Base-by-base conservation (phyloP, 2,329 filamentous ascomycete genomes). In the Epichloe glyceriae region DNA sequence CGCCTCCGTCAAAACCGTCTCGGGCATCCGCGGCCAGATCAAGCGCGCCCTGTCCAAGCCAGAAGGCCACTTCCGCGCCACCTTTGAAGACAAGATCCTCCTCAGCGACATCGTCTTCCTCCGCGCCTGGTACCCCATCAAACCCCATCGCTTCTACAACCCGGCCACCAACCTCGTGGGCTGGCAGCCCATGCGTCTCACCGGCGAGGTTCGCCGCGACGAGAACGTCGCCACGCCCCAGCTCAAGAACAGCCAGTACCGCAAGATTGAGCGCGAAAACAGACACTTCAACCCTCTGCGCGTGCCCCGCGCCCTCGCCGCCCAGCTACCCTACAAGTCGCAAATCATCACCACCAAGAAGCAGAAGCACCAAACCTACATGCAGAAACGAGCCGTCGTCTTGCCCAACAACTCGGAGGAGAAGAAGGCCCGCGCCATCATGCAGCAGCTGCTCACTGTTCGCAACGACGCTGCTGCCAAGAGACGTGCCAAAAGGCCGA, bases 51-150 rank as follows among this genome's bases (percentile, higher is more conserved):
- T 98, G 1, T 84, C 82, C 65, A 95, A 95, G 61, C 91, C 93
- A 1, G 93, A 98, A 57, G 93, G 93, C 46, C 85, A 91, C 69
- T 97, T 94, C 80, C 83, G 94, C 61, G 93, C 93, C 22, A 97
- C 93, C 0, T 98, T 98, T 60, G 93, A 98, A 68, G 93, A 98
- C 77, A 98, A 97, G 73, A 88, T 98, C 55, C 76, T 98, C 48
- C 89, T 95, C 79, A 88, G 83, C 67, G 93, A 98, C 65, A 94
- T 98, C 58, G 86, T 97, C 55, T 97, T 98, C 74, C 71, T 98
- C 39, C 81, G 93, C 46, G 91, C 93, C 2, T 98, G 94, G 94
- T 97, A 94, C 68, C 88, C 93, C 10, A 83, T 98, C 67, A 89
- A 89, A 62, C 93, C 93, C 2, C 89, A 89, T 67, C 84, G 90